phyloP scores from a whole-genome alignment of 768 basidiomycete species.

The Macrolepiota fuliginosa region DNA sequence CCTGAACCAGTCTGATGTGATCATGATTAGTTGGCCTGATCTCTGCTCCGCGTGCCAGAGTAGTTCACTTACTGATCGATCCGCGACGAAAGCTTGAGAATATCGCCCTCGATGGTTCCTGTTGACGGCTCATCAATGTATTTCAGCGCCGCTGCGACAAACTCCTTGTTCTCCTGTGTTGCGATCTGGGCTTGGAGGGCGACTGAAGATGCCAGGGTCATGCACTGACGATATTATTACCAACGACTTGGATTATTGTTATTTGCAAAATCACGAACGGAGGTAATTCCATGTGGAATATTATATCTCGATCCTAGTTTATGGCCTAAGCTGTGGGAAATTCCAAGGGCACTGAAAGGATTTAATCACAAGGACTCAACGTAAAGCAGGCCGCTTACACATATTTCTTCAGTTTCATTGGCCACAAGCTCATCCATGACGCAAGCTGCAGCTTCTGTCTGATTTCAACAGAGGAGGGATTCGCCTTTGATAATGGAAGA shows the following conservation, averaged over 20 bases:
- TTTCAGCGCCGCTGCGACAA: constrained; percentile 53
- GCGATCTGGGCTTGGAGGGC: constrained; percentile 55
- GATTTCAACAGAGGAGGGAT: constrained; percentile 52
- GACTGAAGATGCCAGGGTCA: constrained; percentile 68
- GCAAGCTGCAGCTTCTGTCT: constrained; percentile 73
- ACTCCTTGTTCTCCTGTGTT: constrained; percentile 60
- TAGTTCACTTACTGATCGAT: constrained; percentile 49
- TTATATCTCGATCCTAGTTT: constrained; percentile 68
- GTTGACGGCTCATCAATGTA: constrained; percentile 60
- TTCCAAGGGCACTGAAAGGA: constrained; percentile 53
- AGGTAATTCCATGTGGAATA: constrained; percentile 83
- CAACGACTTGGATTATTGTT: not conserved
- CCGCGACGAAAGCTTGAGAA: constrained; percentile 46
- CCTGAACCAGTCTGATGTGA: constrained; percentile 49
- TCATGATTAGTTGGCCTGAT: not conserved
- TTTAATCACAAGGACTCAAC: not conserved
- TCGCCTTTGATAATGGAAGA: constrained; percentile 60
- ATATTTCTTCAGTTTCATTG: constrained; percentile 53
- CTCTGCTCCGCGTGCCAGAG: not conserved
- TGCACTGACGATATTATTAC: constrained; percentile 43
- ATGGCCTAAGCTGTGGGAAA: constrained; percentile 76
- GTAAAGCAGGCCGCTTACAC: constrained; percentile 31
- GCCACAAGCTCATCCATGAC: constrained; percentile 82
- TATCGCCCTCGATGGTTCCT: constrained; percentile 63
- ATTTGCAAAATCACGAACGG: constrained; percentile 40